phyloP scores from a whole-genome alignment of 139 green algal species.

The Desmodesmus armatus region DNA sequence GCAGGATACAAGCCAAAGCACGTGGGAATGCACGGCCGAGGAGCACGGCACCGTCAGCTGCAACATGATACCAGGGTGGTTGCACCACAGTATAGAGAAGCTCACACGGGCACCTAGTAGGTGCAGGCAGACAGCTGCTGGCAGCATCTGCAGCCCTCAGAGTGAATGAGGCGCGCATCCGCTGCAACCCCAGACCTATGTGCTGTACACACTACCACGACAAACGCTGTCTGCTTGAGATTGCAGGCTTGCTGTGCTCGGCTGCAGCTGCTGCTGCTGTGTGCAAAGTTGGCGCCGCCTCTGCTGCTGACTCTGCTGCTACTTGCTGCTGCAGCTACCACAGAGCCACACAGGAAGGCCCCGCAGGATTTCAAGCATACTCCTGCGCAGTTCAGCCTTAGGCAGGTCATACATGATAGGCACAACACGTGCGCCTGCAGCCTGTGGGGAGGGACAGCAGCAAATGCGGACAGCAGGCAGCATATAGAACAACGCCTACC shows the following conservation, averaged over 20 bases:
- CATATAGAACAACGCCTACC: no score
- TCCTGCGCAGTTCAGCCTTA: slow-evolving; percentile 59
- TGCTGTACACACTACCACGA: no score
- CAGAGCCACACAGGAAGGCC: no score
- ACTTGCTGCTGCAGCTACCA: slow-evolving; percentile 34
- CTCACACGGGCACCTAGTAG: no score
- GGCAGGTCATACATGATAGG: slow-evolving; percentile 86
- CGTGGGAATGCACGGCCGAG: not conserved
- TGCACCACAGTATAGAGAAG: not conserved
- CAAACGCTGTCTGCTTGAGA: not conserved
- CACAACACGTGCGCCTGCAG: slow-evolving; percentile 77
- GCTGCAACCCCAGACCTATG: no score
- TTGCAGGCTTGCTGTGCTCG: not conserved
- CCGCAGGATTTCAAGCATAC: no score
- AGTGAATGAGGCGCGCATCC: no score
- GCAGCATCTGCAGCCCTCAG: not conserved
- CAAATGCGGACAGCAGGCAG: not conserved
- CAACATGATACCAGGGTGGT: not conserved
- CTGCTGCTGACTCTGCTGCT: not conserved
- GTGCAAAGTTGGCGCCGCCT: not conserved
- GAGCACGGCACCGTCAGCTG: not conserved
- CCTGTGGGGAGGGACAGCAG: slow-evolving; percentile 49
- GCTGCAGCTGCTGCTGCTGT: not conserved
- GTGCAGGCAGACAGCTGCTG: not conserved
- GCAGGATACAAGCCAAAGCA: no score